Base-by-base conservation (phyloP, 768 basidiomycete species). In the Lentinula raphanica region DNA sequence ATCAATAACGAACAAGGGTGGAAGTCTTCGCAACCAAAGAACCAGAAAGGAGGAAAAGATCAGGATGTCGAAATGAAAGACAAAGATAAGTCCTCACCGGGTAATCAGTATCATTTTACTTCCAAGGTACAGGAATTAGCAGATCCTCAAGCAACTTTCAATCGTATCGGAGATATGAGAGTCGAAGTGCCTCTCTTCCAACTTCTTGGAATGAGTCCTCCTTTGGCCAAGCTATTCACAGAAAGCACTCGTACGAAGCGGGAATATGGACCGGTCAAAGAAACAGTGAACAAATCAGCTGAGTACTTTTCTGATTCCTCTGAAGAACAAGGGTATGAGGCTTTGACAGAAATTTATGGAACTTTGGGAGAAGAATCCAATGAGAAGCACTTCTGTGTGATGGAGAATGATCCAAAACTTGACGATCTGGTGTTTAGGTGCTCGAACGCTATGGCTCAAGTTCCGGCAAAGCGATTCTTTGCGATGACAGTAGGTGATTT, bases 1-100 rank as follows among this genome's bases (percentile, higher is more conserved):
- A 59, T 59, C 8, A 59, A 59, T 28, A 5, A 12, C 0, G 19
- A 54, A 5, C 36, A 59, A 3, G 58, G 58, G 6, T 59, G 58
- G 58, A 59, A 59, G 13, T 51, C 23, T 5, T 59, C 42, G 2
- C 12, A 31, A 21, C 50, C 50, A 4, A n/a, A 19, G 45, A 44
- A 1, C 21, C 32, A n/a, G 8, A 0, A 35, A 9, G 38, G 38
- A 1, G 51, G 40, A 23, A 32, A 46, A 17, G 53, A 42, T n/a
- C 29, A 17, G 39, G 27, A 29, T 8, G 38, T 42, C 8, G 44
- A 27, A 2, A 25, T 40, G 9, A 35, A 11, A 0, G 39, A 40
- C 4, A 40, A 29, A 28, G 27, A 54, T 21, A 40, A 31, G 23
- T 2, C 44, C 21, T 21, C 17, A 5, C 19, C 6, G 5, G 19